Conservation (phyloP, 1,284 basidiomycete species). For the Ustilago shanxiensis region DNA sequence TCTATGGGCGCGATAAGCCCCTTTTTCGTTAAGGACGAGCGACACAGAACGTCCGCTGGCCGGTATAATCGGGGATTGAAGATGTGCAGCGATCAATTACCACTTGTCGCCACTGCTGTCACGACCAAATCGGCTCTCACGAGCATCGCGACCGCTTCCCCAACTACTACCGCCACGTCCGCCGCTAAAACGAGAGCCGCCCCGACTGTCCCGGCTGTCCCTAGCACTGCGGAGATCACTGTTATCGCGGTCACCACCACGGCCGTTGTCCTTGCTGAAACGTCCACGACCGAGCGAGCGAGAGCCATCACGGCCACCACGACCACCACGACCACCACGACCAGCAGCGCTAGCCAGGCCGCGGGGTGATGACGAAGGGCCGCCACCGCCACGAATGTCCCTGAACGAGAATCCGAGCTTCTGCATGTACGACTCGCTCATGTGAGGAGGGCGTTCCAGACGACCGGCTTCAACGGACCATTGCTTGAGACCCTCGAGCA, state of each 20-base stretch:
- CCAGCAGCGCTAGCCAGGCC: slow-evolving; percentile 11
- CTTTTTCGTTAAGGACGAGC: background rate
- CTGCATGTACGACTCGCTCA: slow-evolving; percentile 42
- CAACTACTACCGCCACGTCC: slow-evolving; percentile 19
- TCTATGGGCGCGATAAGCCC: background rate
- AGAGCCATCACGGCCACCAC: slow-evolving; percentile 14
- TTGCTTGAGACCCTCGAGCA: slow-evolving; percentile 52
- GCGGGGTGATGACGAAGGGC: slow-evolving; percentile 9
- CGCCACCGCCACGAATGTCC: slow-evolving; percentile 16
- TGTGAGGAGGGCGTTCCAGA: slow-evolving; percentile 37
- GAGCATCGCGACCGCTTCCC: slow-evolving; percentile 41
- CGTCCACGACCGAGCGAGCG: slow-evolving; percentile 45
- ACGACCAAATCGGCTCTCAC: slow-evolving; percentile 33
- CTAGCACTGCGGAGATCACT: slow-evolving; percentile 21
- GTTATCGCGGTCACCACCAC: slow-evolving; percentile 15
- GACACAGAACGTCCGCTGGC: background rate
- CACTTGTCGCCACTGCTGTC: slow-evolving; percentile 43
- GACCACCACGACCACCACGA: slow-evolving; percentile 14
- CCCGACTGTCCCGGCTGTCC: slow-evolving; percentile 25
- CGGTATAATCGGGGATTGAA: background rate
- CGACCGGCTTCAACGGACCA: slow-evolving; percentile 46
- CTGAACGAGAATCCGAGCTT: slow-evolving; percentile 44
- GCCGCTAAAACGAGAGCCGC: slow-evolving; percentile 18
- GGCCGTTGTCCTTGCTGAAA: slow-evolving; percentile 36
- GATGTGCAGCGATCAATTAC: slow-evolving; percentile 4